These are phyloP conservation scores for Lithocarpus polystachyus DNA, from an alignment of 306 rosid species.

Conservation along the genomic window DNA sequence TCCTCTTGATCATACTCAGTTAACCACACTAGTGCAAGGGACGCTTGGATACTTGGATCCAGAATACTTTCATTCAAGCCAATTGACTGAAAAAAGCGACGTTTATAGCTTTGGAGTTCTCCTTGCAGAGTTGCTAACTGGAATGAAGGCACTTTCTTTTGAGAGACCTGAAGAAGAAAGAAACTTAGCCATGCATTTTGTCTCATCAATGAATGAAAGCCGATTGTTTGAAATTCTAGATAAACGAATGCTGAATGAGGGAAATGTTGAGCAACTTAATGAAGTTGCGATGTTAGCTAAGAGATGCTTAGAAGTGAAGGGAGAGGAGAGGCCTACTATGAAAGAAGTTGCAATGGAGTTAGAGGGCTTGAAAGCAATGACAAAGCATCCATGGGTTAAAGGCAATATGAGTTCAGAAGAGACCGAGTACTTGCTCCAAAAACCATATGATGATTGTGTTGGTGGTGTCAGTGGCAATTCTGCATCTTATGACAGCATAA, in stretches of 20 bases:
- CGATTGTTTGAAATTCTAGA: constrained; percentile 25
- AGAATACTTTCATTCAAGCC: constrained; percentile 30
- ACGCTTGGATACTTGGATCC: constrained; percentile 50
- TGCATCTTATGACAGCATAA: too few species aligned
- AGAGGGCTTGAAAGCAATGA: constrained; percentile 22
- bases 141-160: constrained; percentile 29
- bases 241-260: constrained; percentile 7
- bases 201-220: constrained; percentile 27
- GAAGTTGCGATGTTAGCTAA: constrained; percentile 27
- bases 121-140: constrained; percentile 34
- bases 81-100: constrained; percentile 65
- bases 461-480: too few species aligned
- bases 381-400: constrained; percentile 12
- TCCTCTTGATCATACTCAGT: constrained; percentile 33
- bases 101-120: constrained; percentile 71
- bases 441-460: too few species aligned
- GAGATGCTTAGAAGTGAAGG: constrained; percentile 28
- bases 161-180: constrained; percentile 17
- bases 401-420: background rate
- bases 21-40: constrained; percentile 46
- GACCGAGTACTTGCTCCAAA: constrained; percentile 4
- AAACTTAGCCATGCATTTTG: constrained; percentile 18
- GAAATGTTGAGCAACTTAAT: constrained; percentile 18
- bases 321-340: constrained; percentile 49
- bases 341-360: constrained; percentile 43